Conservation (phyloP, 208 protist genomes). For the Trypanosoma cruzi region DNA sequence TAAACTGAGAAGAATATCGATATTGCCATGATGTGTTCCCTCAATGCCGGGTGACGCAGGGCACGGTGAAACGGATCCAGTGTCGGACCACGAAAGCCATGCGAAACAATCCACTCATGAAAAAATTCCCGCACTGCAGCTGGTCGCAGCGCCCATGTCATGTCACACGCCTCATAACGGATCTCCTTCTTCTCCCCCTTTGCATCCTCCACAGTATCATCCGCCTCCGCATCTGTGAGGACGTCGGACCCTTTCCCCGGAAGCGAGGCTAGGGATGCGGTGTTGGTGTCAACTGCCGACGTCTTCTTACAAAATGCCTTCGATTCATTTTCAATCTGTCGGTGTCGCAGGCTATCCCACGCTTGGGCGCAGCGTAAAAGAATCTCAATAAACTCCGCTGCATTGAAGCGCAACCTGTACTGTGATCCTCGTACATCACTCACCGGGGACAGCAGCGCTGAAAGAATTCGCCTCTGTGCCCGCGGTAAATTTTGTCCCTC, state of each 20-base stretch:
- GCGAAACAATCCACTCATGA: constrained; percentile 44
- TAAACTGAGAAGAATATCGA: constrained; percentile 44
- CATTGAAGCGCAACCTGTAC: constrained; percentile 55
- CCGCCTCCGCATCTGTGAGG: not conserved
- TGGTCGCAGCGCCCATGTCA: constrained; percentile 38
- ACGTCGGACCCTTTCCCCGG: too few species aligned
- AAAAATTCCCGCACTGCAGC: constrained; percentile 47
- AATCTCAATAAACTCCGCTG: constrained; percentile 67
- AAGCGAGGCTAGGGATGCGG: too few species aligned
- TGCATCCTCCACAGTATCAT: not conserved
- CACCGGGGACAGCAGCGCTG: constrained; percentile 49
- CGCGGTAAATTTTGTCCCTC: not conserved
- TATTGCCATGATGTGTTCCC: constrained; percentile 28
- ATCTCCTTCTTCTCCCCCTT: not conserved
- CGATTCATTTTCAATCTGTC: constrained; percentile 22
- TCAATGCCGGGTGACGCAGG: constrained; percentile 19
- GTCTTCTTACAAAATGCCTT: constrained; percentile 9
- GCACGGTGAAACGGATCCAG: constrained; percentile 29
- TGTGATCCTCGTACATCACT: constrained; percentile 60
- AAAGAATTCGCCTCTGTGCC: constrained; percentile 14
- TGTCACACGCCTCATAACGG: constrained; percentile 40
- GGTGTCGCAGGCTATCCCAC: constrained; percentile 58
- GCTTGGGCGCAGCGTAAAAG: constrained; percentile 65
- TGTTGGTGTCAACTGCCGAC: not conserved
- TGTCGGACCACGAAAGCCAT: constrained; percentile 44